These are phyloP conservation scores for Cylindrotheca closterium DNA, from an alignment of 108 stramenopile species.

Conservation along the genomic window DNA sequence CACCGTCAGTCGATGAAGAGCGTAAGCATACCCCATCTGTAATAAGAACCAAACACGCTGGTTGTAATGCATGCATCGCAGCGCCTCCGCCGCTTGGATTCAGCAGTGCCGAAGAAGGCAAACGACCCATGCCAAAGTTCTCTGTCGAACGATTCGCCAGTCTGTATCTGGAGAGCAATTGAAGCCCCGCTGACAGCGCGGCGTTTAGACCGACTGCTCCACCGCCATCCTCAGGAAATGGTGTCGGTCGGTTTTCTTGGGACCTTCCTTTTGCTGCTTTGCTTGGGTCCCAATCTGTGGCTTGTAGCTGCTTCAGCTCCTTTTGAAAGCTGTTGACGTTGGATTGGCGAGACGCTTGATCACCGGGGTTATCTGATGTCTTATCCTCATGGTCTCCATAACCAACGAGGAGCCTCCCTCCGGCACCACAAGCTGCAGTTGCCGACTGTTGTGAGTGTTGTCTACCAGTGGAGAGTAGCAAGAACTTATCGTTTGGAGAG, in stretches of 20 bases:
- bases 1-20: constrained; percentile 55
- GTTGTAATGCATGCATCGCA: constrained; percentile 58
- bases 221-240: constrained; percentile 79
- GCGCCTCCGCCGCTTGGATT: constrained; percentile 33
- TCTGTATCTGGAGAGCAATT: constrained; percentile 74
- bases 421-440: constrained; percentile 67
- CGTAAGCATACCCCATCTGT: constrained; percentile 80
- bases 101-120: constrained; percentile 60
- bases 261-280: constrained; percentile 11
- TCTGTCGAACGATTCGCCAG: constrained; percentile 60
- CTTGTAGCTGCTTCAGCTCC: constrained; percentile 62
- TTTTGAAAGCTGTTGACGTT: constrained; percentile 64
- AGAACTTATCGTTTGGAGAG: constrained; percentile 54
- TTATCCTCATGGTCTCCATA: constrained; percentile 42
- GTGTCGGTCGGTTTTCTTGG: constrained; percentile 10
- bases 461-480: constrained; percentile 63
- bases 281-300: constrained; percentile 43
- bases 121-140: constrained; percentile 77
- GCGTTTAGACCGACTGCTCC: constrained; percentile 69
- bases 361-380: constrained; percentile 4
- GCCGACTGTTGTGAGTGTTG: constrained; percentile 40
- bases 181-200: constrained; percentile 68
- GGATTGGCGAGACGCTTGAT: constrained; percentile 8
- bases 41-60: constrained; percentile 75
- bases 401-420: constrained; percentile 71